Evolutionary conservation across 768 basidiomycete species (phyloP), one percentile per base, ranked within the genome.

Genomic region (Rickenella mellea): DNA sequence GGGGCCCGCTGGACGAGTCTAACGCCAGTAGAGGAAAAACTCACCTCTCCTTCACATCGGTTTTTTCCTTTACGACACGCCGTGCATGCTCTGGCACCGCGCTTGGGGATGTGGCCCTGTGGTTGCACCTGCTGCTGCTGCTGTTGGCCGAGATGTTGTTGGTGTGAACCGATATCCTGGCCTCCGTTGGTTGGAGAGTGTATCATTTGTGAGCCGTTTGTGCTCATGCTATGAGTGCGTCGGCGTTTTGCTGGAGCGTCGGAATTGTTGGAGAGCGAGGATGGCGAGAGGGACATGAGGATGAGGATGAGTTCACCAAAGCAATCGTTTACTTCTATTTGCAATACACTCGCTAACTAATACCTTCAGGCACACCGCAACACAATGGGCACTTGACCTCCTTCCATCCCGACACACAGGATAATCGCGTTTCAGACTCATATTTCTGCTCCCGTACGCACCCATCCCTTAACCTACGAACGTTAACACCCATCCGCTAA

Each of bases 61-160:
- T 92, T 92, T 70, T 91, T 92, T 44, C 88, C 88, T 54, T 87
- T 88, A 59, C 88, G 78, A 63, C 88, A 91, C 49, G 82, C 78
- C 12, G 87, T 89, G 60, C 88, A 91, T 42, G 88, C 88, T 49
- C 86, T 70, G 42, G 86, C 84, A n/a, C 88, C 88, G 53, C 87
- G 73, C 72, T 90, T 91, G 32, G 87, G 85, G 51, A 88, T 83
- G 60, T 89, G 83, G n/a, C 68, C 56, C 43, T 64, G 69, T 17
- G 53, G 41, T 14, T 43, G 45, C 51, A 51, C 30, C 43, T 43
- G 48, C 45, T 42, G 30, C 58, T 55, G 50, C 47, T n/a, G n/a
- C n/a, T n/a, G n/a, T n/a, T n/a, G n/a, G n/a, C n/a, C n/a, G n/a
- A n/a, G n/a, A n/a, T n/a, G n/a, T n/a, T n/a, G n/a, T n/a, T n/a